A percentile compares a stretch with the other conserved stretches of the same genome.
These are phyloP conservation scores for Eimeria maxima DNA, from an alignment of 169 alveolate species.

Conservation along the genomic window DNA sequence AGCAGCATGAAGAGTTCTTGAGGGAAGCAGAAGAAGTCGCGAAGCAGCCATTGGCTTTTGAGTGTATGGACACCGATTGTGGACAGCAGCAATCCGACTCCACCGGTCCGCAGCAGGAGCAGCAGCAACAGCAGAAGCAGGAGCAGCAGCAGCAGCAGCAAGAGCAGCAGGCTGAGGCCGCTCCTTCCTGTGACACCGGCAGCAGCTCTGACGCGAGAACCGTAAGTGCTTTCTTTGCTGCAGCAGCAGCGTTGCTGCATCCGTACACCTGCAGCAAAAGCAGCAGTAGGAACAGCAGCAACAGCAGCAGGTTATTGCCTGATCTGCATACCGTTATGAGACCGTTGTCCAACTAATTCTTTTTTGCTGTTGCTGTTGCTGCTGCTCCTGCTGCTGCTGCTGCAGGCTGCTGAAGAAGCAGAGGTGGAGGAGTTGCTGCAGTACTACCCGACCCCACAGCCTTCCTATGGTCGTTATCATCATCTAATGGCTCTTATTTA, in stretches of 20 bases:
- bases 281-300: not conserved
- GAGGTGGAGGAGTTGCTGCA: conserved; percentile 72
- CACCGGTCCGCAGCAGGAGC: not conserved
- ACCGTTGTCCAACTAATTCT: not conserved
- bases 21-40: conserved; percentile 32
- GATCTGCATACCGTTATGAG: not conserved
- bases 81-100: not conserved
- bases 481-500: conserved; percentile 67
- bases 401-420: conserved; percentile 74
- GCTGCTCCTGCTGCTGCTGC: conserved; percentile 10
- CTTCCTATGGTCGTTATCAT: conserved; percentile 30
- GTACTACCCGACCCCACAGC: conserved; percentile 29
- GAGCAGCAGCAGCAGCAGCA: conserved; percentile 31
- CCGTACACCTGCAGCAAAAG: not conserved
- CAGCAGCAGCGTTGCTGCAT: not conserved
- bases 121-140: conserved; percentile 16
- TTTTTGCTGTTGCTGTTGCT: not conserved
- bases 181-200: not conserved
- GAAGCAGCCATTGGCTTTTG: conserved; percentile 4
- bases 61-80: conserved; percentile 60
- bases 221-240: not conserved
- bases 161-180: not conserved
- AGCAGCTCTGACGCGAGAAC: conserved; percentile 28
- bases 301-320: not conserved
- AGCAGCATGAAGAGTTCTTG: conserved; percentile 36